These are phyloP conservation scores for Lactarius akahatsu DNA, from an alignment of 768 basidiomycete species.

Conservation along the genomic window DNA sequence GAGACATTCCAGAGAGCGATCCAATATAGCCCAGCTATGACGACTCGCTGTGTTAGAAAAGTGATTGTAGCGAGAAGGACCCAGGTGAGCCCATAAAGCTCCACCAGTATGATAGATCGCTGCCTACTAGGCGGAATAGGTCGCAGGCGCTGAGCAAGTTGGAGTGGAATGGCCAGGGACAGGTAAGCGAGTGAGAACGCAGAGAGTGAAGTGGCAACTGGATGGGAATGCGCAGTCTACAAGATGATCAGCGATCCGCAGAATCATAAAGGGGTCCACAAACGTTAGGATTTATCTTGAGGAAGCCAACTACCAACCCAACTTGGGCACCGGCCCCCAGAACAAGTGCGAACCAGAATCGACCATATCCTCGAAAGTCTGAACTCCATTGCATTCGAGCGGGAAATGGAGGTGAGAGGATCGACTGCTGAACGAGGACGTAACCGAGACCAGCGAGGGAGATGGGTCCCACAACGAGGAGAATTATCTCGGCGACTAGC, in stretches of 20 bases:
- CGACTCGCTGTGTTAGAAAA: slow-evolving; percentile 40
- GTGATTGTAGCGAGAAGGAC: slow-evolving; percentile 54
- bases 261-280: slow-evolving; percentile 32
- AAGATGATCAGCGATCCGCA: slow-evolving; percentile 8
- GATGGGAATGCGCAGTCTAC: slow-evolving; percentile 64
- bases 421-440: slow-evolving; percentile 30
- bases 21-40: slow-evolving; percentile 57
- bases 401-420: slow-evolving; percentile 8
- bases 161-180: slow-evolving; percentile 43
- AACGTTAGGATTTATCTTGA: slow-evolving; percentile 65
- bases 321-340: slow-evolving; percentile 47
- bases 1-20: slow-evolving; percentile 54
- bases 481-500: slow-evolving; percentile 55
- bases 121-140: slow-evolving; percentile 43
- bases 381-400: slow-evolving; percentile 10
- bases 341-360: slow-evolving; percentile 62
- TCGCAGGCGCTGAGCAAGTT: slow-evolving; percentile 35
- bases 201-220: slow-evolving; percentile 51
- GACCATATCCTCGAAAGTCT: slow-evolving; percentile 43
- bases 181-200: slow-evolving; percentile 53
- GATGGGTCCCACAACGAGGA: slow-evolving; percentile 65
- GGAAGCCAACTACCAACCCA: slow-evolving; percentile 48
- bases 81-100: slow-evolving; percentile 61
- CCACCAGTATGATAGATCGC: slow-evolving; percentile 51
- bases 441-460: slow-evolving; percentile 43